Conservation (phyloP, 2,329 filamentous ascomycete species). For the Xylariaceae sp. region DNA sequence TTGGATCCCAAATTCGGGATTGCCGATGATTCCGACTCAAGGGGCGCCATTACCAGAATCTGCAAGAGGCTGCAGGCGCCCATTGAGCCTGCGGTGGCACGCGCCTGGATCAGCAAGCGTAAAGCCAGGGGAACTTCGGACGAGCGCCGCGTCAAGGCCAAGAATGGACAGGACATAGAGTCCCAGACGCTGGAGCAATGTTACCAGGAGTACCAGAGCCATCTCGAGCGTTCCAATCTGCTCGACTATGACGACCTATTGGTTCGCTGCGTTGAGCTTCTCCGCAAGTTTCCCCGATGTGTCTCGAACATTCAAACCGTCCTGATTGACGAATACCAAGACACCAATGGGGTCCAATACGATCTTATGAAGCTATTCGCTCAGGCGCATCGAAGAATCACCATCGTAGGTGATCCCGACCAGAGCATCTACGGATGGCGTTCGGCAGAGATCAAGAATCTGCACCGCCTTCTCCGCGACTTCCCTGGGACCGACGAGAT, state of each 20-base stretch:
- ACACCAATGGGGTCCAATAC: slow-evolving; percentile 92
- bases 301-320: slow-evolving; percentile 87
- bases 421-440: slow-evolving; percentile 98
- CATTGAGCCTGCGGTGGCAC: slow-evolving; percentile 64
- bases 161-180: slow-evolving; percentile 31
- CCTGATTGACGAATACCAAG: slow-evolving; percentile 94
- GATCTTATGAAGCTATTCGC: slow-evolving; percentile 88
- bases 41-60: slow-evolving; percentile 73
- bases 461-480: slow-evolving; percentile 67
- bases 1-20: slow-evolving; percentile 81
- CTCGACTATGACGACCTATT: slow-evolving; percentile 94
- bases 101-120: slow-evolving; percentile 65
- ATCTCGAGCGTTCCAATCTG: slow-evolving; percentile 68
- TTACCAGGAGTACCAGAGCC: slow-evolving; percentile 70
- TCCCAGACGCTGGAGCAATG: slow-evolving; percentile 56
- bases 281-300: slow-evolving; percentile 66
- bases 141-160: slow-evolving; percentile 33
- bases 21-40: slow-evolving; percentile 74
- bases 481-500: slow-evolving; percentile 76
- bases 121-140: slow-evolving; percentile 48
- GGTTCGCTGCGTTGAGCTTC: slow-evolving; percentile 71
- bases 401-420: slow-evolving; percentile 92
- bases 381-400: slow-evolving; percentile 65
- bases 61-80: slow-evolving; percentile 63
- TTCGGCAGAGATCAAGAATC: slow-evolving; percentile 84